phyloP scores from a whole-genome alignment of 129 eudicot species.

The Arctium lappa region DNA sequence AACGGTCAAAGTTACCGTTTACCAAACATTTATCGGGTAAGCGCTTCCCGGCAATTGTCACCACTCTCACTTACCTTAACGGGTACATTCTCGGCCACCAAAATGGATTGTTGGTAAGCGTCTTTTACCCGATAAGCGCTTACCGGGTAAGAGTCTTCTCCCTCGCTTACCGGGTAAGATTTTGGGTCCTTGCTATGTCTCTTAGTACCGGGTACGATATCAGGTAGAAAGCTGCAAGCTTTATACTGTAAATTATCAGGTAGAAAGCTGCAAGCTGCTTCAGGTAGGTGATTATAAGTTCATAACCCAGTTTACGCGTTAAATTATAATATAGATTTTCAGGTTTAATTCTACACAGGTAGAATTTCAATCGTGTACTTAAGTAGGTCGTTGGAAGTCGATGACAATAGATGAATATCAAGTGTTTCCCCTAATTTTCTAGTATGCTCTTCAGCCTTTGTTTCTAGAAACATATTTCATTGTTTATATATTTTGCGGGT shows the following conservation, averaged over 20 bases:
- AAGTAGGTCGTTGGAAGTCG: slow-evolving; percentile 21
- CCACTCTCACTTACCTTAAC: too few relatives aligned
- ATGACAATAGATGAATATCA: slow-evolving; percentile 20
- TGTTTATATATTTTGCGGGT: slow-evolving; percentile 1
- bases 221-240: slow-evolving; percentile 80
- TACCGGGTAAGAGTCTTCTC: too few relatives aligned
- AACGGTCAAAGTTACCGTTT: not conserved
- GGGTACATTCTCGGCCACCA: too few relatives aligned
- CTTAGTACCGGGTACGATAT: slow-evolving; percentile 30
- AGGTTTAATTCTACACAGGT: slow-evolving; percentile 21
- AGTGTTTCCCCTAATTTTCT: slow-evolving; percentile 15
- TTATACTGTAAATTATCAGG: slow-evolving; percentile 30
- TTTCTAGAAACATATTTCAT: not conserved
- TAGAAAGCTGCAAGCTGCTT: slow-evolving; percentile 21
- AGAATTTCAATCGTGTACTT: slow-evolving; percentile 11
- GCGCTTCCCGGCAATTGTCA: too few relatives aligned
- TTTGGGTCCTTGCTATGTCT: too few relatives aligned
- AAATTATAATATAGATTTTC: slow-evolving; percentile 30
- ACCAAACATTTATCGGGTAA: too few relatives aligned
- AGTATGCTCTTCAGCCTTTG: not conserved
- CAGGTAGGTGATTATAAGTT: slow-evolving; percentile 25
- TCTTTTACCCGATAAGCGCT: too few relatives aligned
- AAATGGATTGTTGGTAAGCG: too few relatives aligned
- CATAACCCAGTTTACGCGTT: slow-evolving; percentile 1
- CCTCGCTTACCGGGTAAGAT: too few relatives aligned